These are phyloP conservation scores for Ceratocystis eucalypticola DNA, from an alignment of 2,329 filamentous ascomycete genomes.

Conservation along the genomic window DNA sequence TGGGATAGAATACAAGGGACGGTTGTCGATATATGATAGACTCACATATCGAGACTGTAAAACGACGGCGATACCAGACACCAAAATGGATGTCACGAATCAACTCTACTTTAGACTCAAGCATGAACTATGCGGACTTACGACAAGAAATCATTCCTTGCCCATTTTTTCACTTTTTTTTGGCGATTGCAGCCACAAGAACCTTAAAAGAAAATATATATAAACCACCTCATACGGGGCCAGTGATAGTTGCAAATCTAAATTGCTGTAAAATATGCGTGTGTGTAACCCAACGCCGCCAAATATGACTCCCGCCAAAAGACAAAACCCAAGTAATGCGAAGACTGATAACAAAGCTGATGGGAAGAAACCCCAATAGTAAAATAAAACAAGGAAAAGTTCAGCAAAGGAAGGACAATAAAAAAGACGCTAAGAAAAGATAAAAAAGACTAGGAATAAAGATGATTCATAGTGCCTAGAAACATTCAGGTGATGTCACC, in stretches of 20 bases:
- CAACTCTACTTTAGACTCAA: neutral
- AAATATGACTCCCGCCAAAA: neutral
- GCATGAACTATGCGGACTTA: neutral
- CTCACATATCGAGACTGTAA: neutral
- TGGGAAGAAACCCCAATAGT: no score
- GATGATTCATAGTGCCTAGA: neutral
- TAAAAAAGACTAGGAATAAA: neutral
- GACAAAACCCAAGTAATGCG: neutral
- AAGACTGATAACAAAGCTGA: neutral
- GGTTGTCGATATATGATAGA: neutral
- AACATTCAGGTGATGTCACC: neutral
- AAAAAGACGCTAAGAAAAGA: neutral
- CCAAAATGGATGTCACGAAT: neutral
- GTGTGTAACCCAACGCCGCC: conserved; percentile 10
- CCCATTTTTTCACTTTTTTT: no score
- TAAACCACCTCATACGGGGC: neutral
- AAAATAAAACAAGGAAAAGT: conserved; percentile 10
- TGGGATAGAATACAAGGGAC: neutral
- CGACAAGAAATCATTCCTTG: neutral
- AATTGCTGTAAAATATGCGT: neutral
- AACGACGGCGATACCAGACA: conserved; percentile 12
- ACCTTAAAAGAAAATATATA: neutral
- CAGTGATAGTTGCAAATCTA: neutral
- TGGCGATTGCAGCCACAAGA: neutral
- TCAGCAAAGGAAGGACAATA: neutral